Conservation (phyloP, 371 early-diverging fungal species). For the Circinella minor region DNA sequence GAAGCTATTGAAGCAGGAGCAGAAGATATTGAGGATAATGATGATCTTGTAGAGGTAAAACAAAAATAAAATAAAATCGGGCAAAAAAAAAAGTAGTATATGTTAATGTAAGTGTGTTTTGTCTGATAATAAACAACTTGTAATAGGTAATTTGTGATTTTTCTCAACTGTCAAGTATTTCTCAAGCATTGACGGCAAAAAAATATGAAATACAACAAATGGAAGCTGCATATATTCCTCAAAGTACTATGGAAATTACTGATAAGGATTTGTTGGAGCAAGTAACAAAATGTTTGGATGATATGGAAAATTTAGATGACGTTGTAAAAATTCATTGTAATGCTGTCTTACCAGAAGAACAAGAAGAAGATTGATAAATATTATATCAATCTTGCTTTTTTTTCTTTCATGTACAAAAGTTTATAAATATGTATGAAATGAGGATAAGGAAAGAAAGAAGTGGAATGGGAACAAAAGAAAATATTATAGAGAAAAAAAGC, state of each 20-base stretch:
- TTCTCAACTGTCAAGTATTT: conserved; percentile 42
- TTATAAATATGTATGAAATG: neutral
- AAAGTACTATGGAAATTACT: conserved; percentile 36
- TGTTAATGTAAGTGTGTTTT: too few species aligned
- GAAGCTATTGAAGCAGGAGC: conserved; percentile 64
- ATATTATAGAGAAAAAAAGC: neutral
- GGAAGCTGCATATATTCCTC: conserved; percentile 53
- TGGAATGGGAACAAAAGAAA: neutral
- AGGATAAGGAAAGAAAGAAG: neutral
- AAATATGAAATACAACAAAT: conserved; percentile 49
- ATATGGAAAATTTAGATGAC: conserved; percentile 60
- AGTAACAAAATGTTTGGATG: conserved; percentile 48
- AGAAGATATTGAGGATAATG: conserved; percentile 60
- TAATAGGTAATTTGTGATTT: conserved; percentile 55
- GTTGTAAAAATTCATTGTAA: conserved; percentile 63
- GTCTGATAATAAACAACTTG: neutral
- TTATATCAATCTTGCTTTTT: too few species aligned
- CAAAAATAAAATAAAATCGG: too few species aligned
- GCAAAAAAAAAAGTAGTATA: too few species aligned
- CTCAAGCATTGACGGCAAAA: conserved; percentile 37
- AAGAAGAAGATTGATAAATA: neutral
- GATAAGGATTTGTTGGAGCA: conserved; percentile 44
- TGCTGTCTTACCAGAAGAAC: conserved; percentile 26
- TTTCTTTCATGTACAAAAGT: neutral
- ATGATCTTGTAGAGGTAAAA: conserved; percentile 42